Percentiles rank a stretch among this genome's conserved stretches.
These are phyloP conservation scores for Pleurotus giganteus DNA, from an alignment of 768 basidiomycete species.

Conservation along the genomic window DNA sequence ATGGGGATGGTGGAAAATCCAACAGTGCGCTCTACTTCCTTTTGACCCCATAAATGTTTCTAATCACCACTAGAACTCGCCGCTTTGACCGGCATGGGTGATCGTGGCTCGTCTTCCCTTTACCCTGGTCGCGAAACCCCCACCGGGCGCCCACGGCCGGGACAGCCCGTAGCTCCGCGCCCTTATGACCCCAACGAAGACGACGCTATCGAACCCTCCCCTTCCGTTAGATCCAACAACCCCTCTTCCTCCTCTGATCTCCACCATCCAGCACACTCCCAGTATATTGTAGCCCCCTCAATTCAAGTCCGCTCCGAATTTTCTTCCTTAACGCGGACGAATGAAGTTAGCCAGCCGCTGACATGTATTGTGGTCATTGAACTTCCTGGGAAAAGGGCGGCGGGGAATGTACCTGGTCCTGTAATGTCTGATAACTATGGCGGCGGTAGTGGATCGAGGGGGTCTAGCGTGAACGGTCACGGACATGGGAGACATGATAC, in stretches of 20 bases:
- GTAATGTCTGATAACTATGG: conserved; percentile 46
- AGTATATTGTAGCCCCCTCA: conserved; percentile 85
- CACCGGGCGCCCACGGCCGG: conserved; percentile 34
- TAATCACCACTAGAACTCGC: conserved; percentile 71
- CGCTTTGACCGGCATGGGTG: conserved; percentile 87
- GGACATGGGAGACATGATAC: conserved; percentile 14
- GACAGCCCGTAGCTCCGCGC: conserved; percentile 26
- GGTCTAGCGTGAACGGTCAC: conserved; percentile 2
- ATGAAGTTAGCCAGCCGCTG: conserved; percentile 73
- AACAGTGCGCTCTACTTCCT: conserved; percentile 65
- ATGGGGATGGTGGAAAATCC: conserved; percentile 80
- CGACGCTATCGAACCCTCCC: conserved; percentile 71
- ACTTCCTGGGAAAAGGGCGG: conserved; percentile 72
- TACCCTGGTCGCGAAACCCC: conserved; percentile 73
- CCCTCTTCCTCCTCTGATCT: conserved; percentile 14
- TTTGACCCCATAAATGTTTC: conserved; percentile 10
- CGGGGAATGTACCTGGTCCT: conserved; percentile 49
- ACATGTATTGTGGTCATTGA: conserved; percentile 85
- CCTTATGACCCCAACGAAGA: conserved; percentile 78
- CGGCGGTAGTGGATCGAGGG: conserved; percentile 10
- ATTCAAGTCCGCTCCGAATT: conserved; percentile 96
- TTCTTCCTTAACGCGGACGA: conserved; percentile 70
- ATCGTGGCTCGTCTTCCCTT: conserved; percentile 44
- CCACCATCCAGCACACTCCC: conserved; percentile 36
- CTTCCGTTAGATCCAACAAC: conserved; percentile 46